Conservation (phyloP, 495 filamentous ascomycete species). For the Hypoxylon fragiforme region DNA sequence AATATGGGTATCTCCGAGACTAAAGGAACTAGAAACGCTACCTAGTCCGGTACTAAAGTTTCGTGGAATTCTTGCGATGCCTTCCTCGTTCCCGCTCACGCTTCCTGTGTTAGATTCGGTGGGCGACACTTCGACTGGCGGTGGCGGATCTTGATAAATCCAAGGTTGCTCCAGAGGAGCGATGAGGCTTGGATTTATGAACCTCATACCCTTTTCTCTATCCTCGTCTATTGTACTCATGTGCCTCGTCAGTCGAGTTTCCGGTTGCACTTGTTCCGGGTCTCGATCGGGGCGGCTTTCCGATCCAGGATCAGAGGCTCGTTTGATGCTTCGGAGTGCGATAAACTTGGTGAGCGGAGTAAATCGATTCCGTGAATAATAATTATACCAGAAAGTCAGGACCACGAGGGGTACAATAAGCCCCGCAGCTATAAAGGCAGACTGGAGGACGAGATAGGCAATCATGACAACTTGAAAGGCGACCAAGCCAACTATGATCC, state of each 20-base stretch:
- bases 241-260: slow-evolving; percentile 40
- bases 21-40: slow-evolving; percentile 49
- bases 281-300: slow-evolving; percentile 55
- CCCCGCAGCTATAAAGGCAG: slow-evolving; percentile 68
- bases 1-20: slow-evolving; percentile 60
- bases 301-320: slow-evolving; percentile 28
- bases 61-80: slow-evolving; percentile 1
- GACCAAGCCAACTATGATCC: slow-evolving; percentile 78
- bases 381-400: slow-evolving; percentile 82
- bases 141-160: slow-evolving; percentile 55
- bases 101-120: slow-evolving; percentile 17
- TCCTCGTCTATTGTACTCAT: slow-evolving; percentile 66
- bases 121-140: slow-evolving; percentile 32
- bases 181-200: slow-evolving; percentile 76
- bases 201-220: slow-evolving; percentile 64
- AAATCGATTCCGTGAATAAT: slow-evolving; percentile 72
- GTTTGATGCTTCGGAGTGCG: slow-evolving; percentile 75
- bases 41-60: slow-evolving; percentile 10
- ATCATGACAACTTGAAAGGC: slow-evolving; percentile 92
- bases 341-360: slow-evolving; percentile 90
- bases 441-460: slow-evolving; percentile 76
- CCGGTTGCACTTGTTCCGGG: slow-evolving; percentile 37
- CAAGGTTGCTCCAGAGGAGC: slow-evolving; percentile 59
- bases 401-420: slow-evolving; percentile 76
- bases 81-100: slow-evolving; percentile 14